phyloP scores from a whole-genome alignment of 805 yeast genomes.

The Saccharomycopsis javanensis region DNA sequence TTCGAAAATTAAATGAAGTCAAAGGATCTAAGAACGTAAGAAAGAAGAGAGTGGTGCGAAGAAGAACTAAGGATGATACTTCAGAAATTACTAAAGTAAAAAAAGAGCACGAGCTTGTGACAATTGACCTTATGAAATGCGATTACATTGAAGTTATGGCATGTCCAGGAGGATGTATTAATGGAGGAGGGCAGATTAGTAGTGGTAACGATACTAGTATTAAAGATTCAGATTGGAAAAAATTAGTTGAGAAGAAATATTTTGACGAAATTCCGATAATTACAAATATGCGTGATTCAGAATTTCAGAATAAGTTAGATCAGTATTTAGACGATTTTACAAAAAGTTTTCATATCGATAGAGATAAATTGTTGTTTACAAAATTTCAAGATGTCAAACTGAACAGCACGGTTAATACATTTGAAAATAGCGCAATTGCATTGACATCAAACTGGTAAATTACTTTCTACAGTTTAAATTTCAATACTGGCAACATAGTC shows the following conservation, averaged over 20 bases:
- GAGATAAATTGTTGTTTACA: constrained; percentile 5
- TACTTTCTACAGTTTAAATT: not conserved
- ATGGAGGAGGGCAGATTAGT: constrained; percentile 88
- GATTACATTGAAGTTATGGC: constrained; percentile 62
- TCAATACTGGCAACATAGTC: no score
- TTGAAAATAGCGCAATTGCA: constrained; percentile 13
- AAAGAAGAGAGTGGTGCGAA: constrained; percentile 31
- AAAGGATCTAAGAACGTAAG: constrained; percentile 21
- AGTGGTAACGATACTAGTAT: constrained; percentile 9
- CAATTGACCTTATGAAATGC: constrained; percentile 11
- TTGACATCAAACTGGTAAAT: constrained; percentile 18
- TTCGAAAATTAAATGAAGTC: constrained; percentile 60
- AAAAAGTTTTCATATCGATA: constrained; percentile 1
- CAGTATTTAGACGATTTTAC: constrained; percentile 10
- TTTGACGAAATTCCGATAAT: constrained; percentile 8
- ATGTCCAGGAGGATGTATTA: constrained; percentile 95
- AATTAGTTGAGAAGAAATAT: constrained; percentile 3
- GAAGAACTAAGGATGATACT: constrained; percentile 28
- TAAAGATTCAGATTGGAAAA: constrained; percentile 10
- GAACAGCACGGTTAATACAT: constrained; percentile 3
- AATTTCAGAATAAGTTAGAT: constrained; percentile 3
- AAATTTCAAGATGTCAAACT: constrained; percentile 9
- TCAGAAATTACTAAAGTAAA: constrained; percentile 5
- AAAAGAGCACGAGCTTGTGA: constrained; percentile 20
- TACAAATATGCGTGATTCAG: constrained; percentile 6